Evolutionary conservation across 164 flowering plant genomes (phyloP), one percentile per base, ranked within the genome.

Genomic region (Platanus orientalis): DNA sequence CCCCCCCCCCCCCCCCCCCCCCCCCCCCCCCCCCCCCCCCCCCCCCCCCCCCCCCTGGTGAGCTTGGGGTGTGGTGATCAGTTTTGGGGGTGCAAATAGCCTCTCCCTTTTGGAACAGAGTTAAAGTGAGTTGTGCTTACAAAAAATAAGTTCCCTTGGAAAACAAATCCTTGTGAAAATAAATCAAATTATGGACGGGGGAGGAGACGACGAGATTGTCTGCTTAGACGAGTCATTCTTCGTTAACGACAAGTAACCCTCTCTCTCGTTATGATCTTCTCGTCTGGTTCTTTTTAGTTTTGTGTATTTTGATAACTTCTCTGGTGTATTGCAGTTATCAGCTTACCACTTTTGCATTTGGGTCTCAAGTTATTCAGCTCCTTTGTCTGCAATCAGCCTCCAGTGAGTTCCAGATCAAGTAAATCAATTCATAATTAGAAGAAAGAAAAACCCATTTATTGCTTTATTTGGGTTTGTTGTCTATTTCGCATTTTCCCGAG

Each of bases 171-270:
- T 36, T 36, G 7, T 36, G 9, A 7, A 14, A 36, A 7, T 14
- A 7, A 27, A 66, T 34, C 58, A 58, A 58, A 66, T 2, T 21
- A 62, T 52, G 72, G 26, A 55, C 58, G 32, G 23, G 58, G 83
- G 73, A 66, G 84, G 73, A 17, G 88, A 83, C 0, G 96, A 87
- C 17, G 90, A 88, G 0, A 72, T 79, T 23, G 86, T 93, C 34
- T 89, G 92, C 71, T 69, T 93, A 58, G 94, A 86, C 63, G 80
- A 75, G 58, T 88, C 96, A 34, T 93, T 93, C 85, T 93, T 93
- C 82, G 71, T 89, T 73, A 83, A 90, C 51, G 83, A 84, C 80
- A 58, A 90, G 96, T 90, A 78, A 23, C 27, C 4, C 12, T 55
- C 40, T 52, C 60, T 69, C 27, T 48, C 44, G 45, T 19, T 51